Evolutionary conservation across 768 basidiomycete species (phyloP).

Genomic region (Udeniomyces megalosporus): DNA sequence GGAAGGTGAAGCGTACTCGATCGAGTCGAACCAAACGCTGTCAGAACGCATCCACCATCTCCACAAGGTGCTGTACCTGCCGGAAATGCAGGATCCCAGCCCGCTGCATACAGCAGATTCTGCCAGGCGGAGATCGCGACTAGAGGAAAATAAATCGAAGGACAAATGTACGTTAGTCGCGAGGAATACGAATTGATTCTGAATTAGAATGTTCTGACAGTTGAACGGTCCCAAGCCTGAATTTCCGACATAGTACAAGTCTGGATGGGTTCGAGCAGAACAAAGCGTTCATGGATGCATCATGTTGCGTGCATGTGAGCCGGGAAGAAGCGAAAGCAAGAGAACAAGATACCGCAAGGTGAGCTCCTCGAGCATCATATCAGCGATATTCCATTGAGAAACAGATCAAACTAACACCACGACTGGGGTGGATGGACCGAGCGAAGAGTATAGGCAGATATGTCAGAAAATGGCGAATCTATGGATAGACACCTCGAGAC

Average conservation of each 20-base stretch:
- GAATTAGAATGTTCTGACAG: not conserved
- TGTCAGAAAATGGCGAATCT: too few relatives aligned
- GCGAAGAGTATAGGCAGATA: too few relatives aligned
- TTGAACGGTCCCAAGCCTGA: not conserved
- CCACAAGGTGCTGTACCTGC: constrained; percentile 41
- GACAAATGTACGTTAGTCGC: too few relatives aligned
- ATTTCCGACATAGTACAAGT: not conserved
- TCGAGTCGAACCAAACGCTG: constrained; percentile 45
- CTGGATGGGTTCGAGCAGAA: not conserved
- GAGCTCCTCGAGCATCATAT: too few relatives aligned
- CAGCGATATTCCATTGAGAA: too few relatives aligned
- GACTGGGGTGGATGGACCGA: too few relatives aligned
- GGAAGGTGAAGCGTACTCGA: constrained; percentile 34
- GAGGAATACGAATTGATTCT: too few relatives aligned
- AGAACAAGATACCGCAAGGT: too few relatives aligned
- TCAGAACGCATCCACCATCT: constrained; percentile 43
- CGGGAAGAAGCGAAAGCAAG: not conserved
- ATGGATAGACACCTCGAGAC: not conserved
- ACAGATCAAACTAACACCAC: too few relatives aligned
- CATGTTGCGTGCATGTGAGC: not conserved
- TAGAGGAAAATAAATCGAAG: too few relatives aligned
- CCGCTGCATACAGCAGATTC: constrained; percentile 46
- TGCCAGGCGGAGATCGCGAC: constrained; percentile 27
- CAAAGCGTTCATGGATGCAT: not conserved
- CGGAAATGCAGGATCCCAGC: constrained; percentile 47